phyloP scores from a whole-genome alignment of 225 moss, liverwort and hornwort genomes.

The Polytrichum formosum region DNA sequence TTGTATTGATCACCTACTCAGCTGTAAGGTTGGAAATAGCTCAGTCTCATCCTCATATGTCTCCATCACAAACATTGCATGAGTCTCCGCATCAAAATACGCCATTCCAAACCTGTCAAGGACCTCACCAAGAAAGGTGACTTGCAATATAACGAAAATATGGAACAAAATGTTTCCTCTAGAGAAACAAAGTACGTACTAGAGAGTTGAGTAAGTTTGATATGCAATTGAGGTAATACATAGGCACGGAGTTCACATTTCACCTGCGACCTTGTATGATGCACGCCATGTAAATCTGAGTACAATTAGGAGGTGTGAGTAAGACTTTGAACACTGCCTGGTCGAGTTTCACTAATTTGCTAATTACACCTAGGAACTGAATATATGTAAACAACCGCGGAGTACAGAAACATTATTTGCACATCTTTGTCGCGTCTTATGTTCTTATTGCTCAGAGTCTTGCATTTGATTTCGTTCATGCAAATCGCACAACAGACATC shows the following conservation, averaged over 20 bases:
- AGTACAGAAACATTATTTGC: neutral
- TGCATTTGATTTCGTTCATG: neutral
- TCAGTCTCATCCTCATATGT: constrained; percentile 69
- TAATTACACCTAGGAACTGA: too few relatives aligned
- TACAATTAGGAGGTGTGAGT: constrained; percentile 7
- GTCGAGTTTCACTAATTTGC: too few relatives aligned
- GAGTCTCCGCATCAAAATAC: constrained; percentile 62
- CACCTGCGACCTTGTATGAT: constrained; percentile 83
- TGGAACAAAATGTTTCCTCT: neutral
- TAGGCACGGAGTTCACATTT: neutral
- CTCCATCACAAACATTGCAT: constrained; percentile 89
- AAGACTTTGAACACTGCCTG: neutral
- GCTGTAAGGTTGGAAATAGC: constrained; percentile 77
- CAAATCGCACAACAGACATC: too few relatives aligned
- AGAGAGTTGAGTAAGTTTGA: too few relatives aligned
- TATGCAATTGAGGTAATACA: neutral
- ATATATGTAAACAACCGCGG: neutral
- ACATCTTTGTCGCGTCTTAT: neutral
- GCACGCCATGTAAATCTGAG: constrained; percentile 93
- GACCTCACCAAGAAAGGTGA: neutral
- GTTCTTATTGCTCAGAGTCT: neutral
- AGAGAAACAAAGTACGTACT: neutral
- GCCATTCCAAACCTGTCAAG: constrained; percentile 78
- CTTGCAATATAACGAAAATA: neutral
- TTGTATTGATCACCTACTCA: constrained; percentile 50